Base-by-base conservation (phyloP, 2,329 filamentous ascomycete genomes). In the Dothideomycetidae sp. region DNA sequence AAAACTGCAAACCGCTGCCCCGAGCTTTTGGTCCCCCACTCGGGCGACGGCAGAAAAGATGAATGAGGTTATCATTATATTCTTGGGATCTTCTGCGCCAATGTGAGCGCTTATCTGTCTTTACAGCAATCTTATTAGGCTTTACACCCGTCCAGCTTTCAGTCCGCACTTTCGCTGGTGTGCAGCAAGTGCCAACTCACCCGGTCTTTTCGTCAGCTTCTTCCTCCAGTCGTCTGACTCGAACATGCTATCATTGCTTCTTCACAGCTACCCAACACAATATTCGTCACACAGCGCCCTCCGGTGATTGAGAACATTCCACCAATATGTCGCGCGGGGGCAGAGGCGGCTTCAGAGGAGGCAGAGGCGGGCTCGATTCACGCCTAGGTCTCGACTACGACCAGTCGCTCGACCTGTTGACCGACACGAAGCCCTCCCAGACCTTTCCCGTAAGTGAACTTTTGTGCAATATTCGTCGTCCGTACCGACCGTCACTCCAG, bases 361-460 rank as follows among this genome's bases (percentile, higher is more conserved):
- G 55, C 15, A 49, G 50, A 16, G 51, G 48, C 29, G 49, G 53
- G 5, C 49, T 54, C 29, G 53, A 54, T 28, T 46, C 47, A 31
- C 54, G 51, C 33, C 50, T 53, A 5, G 52, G 59, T 38, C 57
- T 56, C 57, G 59, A 60, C 40, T 49, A 59, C 37, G 56, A 60
- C 40, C 51, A 60, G 29, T 55, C 60, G 15, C 52, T 62, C 4
- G 37, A 43, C 28, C 33, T 37, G 12, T 50, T 57, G 40, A 44
- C 49, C 16, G 43, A 47, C 29, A 56, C 51, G 31, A 55, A 53
- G 30, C 60, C 60, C 15, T 54, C 54, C 33, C 57, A 59, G 45
- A 53, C 55, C 36, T 63, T 60, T 49, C 59, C 60, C 7, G 43
- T 37, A 58, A 60, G 48, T 14, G 11, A 36, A 10, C 32, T 23